Base-by-base conservation (phyloP, 2,329 filamentous ascomycete species). In the Penicillium sp. region DNA sequence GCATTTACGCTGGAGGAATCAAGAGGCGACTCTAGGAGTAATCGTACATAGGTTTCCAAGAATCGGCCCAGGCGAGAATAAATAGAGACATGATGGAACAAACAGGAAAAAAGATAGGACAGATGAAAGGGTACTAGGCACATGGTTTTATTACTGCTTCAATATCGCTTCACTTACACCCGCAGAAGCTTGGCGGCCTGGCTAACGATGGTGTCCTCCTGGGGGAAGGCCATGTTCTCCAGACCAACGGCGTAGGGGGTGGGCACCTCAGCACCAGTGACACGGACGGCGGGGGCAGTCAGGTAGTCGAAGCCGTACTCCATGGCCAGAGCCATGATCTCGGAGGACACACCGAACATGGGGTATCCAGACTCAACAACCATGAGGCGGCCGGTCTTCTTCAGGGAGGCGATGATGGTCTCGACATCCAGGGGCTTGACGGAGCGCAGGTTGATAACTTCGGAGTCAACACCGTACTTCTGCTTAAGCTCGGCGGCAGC, bases 291-390 rank as follows among this genome's bases (percentile, higher is more conserved):
- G 48, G 95, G 95, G 55, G 92, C 91, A 72, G 97, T 88, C 64
- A 99, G 89, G 82, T 96, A 98, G 82, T 99, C 95, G 74, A 98
- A 99, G 63, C 86, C 93, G 78, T 98, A 99, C 81, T 99, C 95
- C 89, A 96, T 96, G 62, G 91, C 88, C 59, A 97, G 83, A 58
- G 95, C 95, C 63, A 99, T 86, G 70, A 99, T 92, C 82, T 99
- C 95, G 56, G 93, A 86, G 58, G 88, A 86, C 67, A 99, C 91
- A 75, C 95, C 95, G 74, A 93, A 99, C 71, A 91, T 90, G 62
- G 95, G 95, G 86, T 93, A 99, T 64, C 93, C 95, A 56, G 92
- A 97, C 80, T 98, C 93, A 67, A 99, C 91, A 43, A 87, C 87
- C 76, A 99, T 84, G 62, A 99, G 86, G 72, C 89, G 90, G 75